A percentile compares a stretch with the other conserved stretches of the same genome.
These are phyloP conservation scores for Astrephomene gubernaculifera DNA, from an alignment of 139 green algal genomes.

Conservation along the genomic window DNA sequence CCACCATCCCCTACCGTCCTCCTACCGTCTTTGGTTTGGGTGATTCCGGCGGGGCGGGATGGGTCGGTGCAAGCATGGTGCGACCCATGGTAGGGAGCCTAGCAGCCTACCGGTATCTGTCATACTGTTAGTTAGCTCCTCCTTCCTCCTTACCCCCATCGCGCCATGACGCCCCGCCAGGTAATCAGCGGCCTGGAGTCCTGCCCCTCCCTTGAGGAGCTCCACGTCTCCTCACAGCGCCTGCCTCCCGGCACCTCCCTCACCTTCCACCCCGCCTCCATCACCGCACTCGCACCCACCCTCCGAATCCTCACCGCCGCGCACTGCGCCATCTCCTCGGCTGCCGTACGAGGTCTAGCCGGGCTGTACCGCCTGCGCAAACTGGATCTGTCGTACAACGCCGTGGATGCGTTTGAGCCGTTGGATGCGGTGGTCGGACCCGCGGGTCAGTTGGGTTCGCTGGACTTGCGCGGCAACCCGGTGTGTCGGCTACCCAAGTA, in stretches of 20 bases:
- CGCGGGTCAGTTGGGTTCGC: neutral
- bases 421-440: slow-evolving; percentile 22
- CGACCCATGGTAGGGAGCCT: too few species aligned
- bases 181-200: slow-evolving; percentile 30
- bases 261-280: slow-evolving; percentile 38
- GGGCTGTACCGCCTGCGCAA: slow-evolving; percentile 20
- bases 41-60: too few species aligned
- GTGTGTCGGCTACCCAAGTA: slow-evolving; percentile 50
- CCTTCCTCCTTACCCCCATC: neutral
- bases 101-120: too few species aligned
- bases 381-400: slow-evolving; percentile 48
- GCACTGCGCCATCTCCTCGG: slow-evolving; percentile 26
- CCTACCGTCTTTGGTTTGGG: too few species aligned
- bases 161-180: neutral
- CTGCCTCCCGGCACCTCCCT: slow-evolving; percentile 33
- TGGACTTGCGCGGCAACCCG: slow-evolving; percentile 52
- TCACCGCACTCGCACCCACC: slow-evolving; percentile 27
- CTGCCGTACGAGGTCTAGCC: neutral
- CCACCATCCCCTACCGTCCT: too few species aligned
- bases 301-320: slow-evolving; percentile 41
- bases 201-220: slow-evolving; percentile 58
- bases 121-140: too few species aligned
- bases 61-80: too few species aligned
- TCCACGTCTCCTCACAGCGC: slow-evolving; percentile 60
- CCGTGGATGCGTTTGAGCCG: slow-evolving; percentile 19